Conservation (phyloP, 345 rosid species). For the Sisymbrium altissimum region DNA sequence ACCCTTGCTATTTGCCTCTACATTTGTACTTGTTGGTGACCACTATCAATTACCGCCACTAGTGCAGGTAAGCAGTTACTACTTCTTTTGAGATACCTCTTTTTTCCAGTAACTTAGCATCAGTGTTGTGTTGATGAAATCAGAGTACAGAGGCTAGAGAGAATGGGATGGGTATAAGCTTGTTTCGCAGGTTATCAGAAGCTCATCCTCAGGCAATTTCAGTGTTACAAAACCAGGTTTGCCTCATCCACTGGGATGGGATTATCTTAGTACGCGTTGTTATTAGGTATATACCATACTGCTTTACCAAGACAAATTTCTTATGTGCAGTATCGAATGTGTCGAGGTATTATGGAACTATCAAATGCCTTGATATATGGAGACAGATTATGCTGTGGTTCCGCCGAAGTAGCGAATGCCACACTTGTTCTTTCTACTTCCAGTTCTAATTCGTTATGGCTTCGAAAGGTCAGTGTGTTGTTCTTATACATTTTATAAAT, state of each 20-base stretch:
- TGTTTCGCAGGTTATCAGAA: conserved; percentile 95
- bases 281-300: neutral
- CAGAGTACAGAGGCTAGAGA: conserved; percentile 94
- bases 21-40: conserved; percentile 96
- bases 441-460: conserved; percentile 53
- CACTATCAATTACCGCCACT: conserved; percentile 97
- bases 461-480: conserved; percentile 53
- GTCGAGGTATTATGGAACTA: conserved; percentile 85
- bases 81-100: neutral
- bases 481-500: neutral
- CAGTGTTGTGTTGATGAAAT: conserved; percentile 22
- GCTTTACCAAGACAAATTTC: conserved; percentile 23
- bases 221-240: conserved; percentile 93
- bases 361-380: conserved; percentile 93
- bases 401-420: conserved; percentile 73
- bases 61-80: conserved; percentile 59
- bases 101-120: conserved; percentile 12
- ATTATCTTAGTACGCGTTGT: conserved; percentile 6
- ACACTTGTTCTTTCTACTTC: conserved; percentile 53
- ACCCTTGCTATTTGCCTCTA: conserved; percentile 82
- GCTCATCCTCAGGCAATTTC: conserved; percentile 98
- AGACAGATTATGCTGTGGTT: conserved; percentile 83
- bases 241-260: conserved; percentile 13
- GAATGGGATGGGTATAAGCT: conserved; percentile 90
- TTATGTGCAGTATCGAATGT: conserved; percentile 86